Percentiles rank a stretch among this genome's conserved stretches.
Conservation (phyloP, 768 basidiomycete species). For the Boletus rex-veris region DNA sequence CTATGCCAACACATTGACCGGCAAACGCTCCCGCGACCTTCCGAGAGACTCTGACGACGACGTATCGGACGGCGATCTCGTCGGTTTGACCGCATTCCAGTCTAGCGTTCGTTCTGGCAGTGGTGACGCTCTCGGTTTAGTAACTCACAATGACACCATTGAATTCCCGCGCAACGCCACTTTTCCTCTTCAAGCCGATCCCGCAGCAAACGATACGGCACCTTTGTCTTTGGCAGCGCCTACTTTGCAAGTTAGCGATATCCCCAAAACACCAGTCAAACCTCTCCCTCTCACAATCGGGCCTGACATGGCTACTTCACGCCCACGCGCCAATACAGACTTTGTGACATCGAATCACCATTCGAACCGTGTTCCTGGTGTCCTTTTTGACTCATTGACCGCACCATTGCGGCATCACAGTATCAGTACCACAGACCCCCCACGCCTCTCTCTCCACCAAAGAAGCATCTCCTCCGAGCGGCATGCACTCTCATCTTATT, state of each 20-base stretch:
- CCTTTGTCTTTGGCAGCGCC: not conserved
- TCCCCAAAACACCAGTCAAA: not conserved
- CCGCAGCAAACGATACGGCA: not conserved
- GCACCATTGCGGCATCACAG: constrained; percentile 22
- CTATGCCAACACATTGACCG: constrained; percentile 87
- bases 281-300: constrained; percentile 5
- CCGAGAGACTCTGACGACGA: constrained; percentile 66
- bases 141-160: constrained; percentile 21
- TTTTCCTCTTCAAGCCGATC: not conserved
- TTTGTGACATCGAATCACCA: constrained; percentile 1
- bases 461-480: constrained; percentile 5
- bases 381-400: constrained; percentile 5
- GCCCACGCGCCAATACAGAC: constrained; percentile 29
- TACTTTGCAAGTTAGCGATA: not conserved
- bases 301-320: not conserved
- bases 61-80: constrained; percentile 53
- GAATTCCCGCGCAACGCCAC: not conserved
- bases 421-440: constrained; percentile 6
- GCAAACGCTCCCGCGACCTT: constrained; percentile 74
- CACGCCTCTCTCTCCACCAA: not conserved
- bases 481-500: not conserved
- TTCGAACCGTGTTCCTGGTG: constrained; percentile 8
- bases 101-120: constrained; percentile 49
- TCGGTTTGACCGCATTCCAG: constrained; percentile 48
- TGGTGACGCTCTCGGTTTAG: constrained; percentile 45